A percentile compares a stretch with the other conserved stretches of the same genome.
These are phyloP conservation scores for Mycena latifolia DNA, from an alignment of 768 basidiomycete species.

Conservation along the genomic window DNA sequence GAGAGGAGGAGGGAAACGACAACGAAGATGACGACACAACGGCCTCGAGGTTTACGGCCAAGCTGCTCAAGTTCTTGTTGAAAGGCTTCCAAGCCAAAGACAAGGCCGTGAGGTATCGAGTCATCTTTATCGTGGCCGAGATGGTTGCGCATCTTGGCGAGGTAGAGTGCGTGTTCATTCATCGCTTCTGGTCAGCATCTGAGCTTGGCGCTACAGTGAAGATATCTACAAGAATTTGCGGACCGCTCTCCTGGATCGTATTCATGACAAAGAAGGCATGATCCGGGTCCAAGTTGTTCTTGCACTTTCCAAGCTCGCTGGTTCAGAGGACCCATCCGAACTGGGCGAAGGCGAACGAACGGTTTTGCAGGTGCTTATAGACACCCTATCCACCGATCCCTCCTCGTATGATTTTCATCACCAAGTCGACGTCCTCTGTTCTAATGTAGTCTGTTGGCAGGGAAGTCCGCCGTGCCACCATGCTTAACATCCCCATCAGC, in stretches of 20 bases:
- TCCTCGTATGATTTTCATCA: constrained; percentile 69
- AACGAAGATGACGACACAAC: constrained; percentile 61
- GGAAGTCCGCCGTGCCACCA: constrained; percentile 87
- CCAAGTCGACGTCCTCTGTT: constrained; percentile 1
- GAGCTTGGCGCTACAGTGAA: constrained; percentile 62
- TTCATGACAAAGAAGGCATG: constrained; percentile 81
- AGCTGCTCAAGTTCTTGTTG: constrained; percentile 75
- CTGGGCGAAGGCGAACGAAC: constrained; percentile 61
- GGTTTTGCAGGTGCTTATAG: constrained; percentile 72
- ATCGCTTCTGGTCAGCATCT: constrained; percentile 9
- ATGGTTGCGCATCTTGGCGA: constrained; percentile 86
- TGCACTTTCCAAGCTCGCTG: constrained; percentile 82
- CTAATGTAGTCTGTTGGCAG: constrained; percentile 49
- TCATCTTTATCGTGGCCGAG: constrained; percentile 80
- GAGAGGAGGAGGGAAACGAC: constrained; percentile 42
- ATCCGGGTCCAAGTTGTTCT: constrained; percentile 86
- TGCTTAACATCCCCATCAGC: constrained; percentile 77
- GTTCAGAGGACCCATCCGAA: constrained; percentile 74
- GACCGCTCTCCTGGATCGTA: constrained; percentile 73
- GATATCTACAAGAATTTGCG: constrained; percentile 78
- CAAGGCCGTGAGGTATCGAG: constrained; percentile 87
- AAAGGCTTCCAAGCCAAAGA: constrained; percentile 88
- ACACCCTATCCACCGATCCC: constrained; percentile 77
- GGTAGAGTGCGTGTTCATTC: constrained; percentile 75
- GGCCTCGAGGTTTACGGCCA: constrained; percentile 74